Base-by-base conservation (phyloP, 352 stramenopile species). In the Globisporangium mamillatum region DNA sequence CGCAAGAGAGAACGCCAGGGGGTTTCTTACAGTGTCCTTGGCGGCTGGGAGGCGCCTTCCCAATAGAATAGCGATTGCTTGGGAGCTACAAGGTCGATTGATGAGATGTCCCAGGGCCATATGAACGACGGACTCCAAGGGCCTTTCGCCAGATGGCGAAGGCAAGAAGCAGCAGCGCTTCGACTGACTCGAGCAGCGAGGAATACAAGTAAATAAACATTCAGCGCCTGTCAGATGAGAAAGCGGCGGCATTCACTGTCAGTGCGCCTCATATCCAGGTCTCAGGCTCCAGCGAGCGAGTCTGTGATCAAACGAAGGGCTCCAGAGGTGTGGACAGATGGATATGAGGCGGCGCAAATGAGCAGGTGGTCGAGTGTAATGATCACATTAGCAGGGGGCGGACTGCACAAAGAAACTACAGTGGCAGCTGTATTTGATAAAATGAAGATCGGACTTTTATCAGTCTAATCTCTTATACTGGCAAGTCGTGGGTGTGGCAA, bases 31-130 rank as follows among this genome's bases (percentile, higher is more conserved):
- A 52, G 44, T 52, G 12, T 46, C 38, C 38, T 14, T 20, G 12
- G 12, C 12, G 38, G 4, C 38, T 46, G 5, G 44, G 18, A 52
- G 44, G 44, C 44, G 22, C 24, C 10, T 52, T 22, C 18, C 38
- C 29, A 46, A 18, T 46, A 46, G 4, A 22, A 8, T 20, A 22
- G 7, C 6, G 44, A 24, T 22, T 22, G 18, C 16, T n/a, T 22
- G 18, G 5, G 44, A 52, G 44, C 44, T 7, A 20, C 4, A n/a
- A n/a, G 41, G 41, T n/a, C 41, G 48, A 25, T 18, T 55, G 50
- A 29, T 12, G 50, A 29, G n/a, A 55, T 55, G 50, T 55, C 50
- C 50, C 50, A 55, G 50, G n/a, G n/a, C n/a, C n/a, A 55, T 55
- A 14, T 27, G n/a, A 14, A 27, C 50, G n/a, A 27, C 48, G 36